A percentile compares a stretch with the other conserved stretches of the same genome.
Conservation (phyloP, 805 yeast genomes). For the Trichomonascus vanleenenianus region DNA sequence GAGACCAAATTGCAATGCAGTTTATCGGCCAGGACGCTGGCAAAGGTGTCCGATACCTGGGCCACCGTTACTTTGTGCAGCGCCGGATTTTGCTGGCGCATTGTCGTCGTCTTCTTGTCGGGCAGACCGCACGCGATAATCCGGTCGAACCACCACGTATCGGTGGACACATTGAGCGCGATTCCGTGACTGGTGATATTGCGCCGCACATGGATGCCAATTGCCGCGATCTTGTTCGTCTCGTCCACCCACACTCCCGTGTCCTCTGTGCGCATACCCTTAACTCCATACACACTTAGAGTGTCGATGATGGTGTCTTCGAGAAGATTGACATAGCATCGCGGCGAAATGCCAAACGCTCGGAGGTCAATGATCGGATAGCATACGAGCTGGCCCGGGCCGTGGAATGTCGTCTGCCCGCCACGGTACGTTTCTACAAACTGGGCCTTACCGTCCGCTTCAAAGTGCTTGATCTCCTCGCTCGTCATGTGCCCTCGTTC, state of each 20-base stretch:
- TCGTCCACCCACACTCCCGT: constrained; percentile 83
- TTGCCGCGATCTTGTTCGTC: constrained; percentile 67
- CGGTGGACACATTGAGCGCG: constrained; percentile 70
- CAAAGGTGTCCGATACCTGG: constrained; percentile 40
- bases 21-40: constrained; percentile 35
- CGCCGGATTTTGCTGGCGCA: constrained; percentile 25
- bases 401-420: constrained; percentile 95
- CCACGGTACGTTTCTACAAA: constrained; percentile 83
- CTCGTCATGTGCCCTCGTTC: constrained; percentile 46
- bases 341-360: constrained; percentile 49
- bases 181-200: constrained; percentile 86
- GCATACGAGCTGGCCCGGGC: constrained; percentile 87
- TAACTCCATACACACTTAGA: constrained; percentile 35
- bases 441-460: constrained; percentile 34
- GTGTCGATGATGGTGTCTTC: constrained; percentile 49
- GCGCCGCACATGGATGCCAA: constrained; percentile 82
- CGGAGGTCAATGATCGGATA: constrained; percentile 71
- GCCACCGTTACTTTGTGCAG: constrained; percentile 23
- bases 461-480: constrained; percentile 22
- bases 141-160: constrained; percentile 58
- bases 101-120: constrained; percentile 48
- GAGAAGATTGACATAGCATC: constrained; percentile 59
- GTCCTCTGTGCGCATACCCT: constrained; percentile 48
- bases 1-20: too few relatives aligned
- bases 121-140: constrained; percentile 84